Evolutionary conservation across 495 filamentous ascomycete species (phyloP).

Genomic region (Tricharina praecox): DNA sequence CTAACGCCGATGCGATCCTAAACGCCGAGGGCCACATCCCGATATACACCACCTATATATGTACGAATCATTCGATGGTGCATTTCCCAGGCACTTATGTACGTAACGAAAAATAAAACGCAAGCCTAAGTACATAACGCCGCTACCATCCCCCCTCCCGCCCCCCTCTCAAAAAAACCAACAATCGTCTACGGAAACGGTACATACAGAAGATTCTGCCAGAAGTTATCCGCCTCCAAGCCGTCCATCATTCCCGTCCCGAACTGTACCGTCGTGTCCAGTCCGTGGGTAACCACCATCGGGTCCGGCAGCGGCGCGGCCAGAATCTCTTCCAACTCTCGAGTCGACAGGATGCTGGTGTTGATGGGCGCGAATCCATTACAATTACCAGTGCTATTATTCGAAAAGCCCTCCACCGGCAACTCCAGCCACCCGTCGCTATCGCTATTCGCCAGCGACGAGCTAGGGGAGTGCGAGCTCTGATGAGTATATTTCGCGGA

Average conservation of each 20-base stretch:
- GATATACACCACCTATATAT: too few species aligned
- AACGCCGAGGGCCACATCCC: too few species aligned
- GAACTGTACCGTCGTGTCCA: background rate
- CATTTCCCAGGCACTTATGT: too few species aligned
- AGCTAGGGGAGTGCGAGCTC: background rate
- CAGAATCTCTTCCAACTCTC: conserved; percentile 4
- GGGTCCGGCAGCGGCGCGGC: background rate
- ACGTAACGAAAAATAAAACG: too few species aligned
- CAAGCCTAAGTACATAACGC: too few species aligned
- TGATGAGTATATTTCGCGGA: background rate
- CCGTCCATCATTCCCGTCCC: conserved; percentile 9
- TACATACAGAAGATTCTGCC: conserved; percentile 26
- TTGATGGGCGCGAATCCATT: background rate
- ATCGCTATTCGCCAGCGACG: background rate
- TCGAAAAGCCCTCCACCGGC: too few species aligned
- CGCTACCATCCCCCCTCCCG: too few species aligned
- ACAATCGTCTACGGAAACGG: conserved; percentile 11
- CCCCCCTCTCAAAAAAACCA: too few species aligned
- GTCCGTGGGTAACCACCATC: background rate
- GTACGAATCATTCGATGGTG: too few species aligned
- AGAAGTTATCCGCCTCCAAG: conserved; percentile 17
- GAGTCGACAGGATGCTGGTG: background rate
- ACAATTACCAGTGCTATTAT: background rate
- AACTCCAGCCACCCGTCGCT: background rate
- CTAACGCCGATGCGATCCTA: too few species aligned